phyloP scores from a whole-genome alignment of 306 rosid species.

The Carpinus viminea region DNA sequence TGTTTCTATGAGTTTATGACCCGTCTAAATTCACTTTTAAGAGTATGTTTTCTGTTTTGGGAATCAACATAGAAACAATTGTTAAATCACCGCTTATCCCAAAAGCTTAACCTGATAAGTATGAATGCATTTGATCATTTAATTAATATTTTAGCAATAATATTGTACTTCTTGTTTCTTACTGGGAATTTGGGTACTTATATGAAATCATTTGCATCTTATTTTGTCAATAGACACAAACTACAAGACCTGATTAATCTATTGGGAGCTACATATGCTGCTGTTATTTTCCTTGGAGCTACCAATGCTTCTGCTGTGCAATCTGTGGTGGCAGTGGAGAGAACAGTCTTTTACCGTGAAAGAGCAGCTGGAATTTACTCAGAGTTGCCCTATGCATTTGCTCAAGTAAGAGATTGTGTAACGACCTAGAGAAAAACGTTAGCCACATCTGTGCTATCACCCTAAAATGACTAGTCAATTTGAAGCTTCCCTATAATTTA shows the following conservation, averaged over 20 bases:
- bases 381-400: slow-evolving; percentile 67
- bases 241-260: slow-evolving; percentile 58
- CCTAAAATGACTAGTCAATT: too few species aligned
- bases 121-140: too few species aligned
- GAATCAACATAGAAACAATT: neutral
- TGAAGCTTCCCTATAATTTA: too few species aligned
- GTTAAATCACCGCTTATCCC: too few species aligned
- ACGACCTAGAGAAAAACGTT: too few species aligned
- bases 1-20: neutral
- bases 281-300: slow-evolving; percentile 67
- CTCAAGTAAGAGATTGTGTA: slow-evolving; percentile 63
- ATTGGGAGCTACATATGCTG: slow-evolving; percentile 64
- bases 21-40: neutral
- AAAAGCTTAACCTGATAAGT: too few species aligned
- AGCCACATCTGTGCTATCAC: too few species aligned
- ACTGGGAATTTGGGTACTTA: neutral
- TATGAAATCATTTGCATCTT: neutral
- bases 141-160: too few species aligned
- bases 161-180: neutral
- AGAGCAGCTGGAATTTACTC: slow-evolving; percentile 86
- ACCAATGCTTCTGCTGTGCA: slow-evolving; percentile 57
- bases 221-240: slow-evolving; percentile 33
- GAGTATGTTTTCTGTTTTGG: neutral
- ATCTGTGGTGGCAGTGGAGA: slow-evolving; percentile 58
- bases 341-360: slow-evolving; percentile 81